Percentiles rank a stretch among this genome's conserved stretches.
phyloP scores from a whole-genome alignment of 192 early-diverging fungal species.

The Allomyces macrogynus region DNA sequence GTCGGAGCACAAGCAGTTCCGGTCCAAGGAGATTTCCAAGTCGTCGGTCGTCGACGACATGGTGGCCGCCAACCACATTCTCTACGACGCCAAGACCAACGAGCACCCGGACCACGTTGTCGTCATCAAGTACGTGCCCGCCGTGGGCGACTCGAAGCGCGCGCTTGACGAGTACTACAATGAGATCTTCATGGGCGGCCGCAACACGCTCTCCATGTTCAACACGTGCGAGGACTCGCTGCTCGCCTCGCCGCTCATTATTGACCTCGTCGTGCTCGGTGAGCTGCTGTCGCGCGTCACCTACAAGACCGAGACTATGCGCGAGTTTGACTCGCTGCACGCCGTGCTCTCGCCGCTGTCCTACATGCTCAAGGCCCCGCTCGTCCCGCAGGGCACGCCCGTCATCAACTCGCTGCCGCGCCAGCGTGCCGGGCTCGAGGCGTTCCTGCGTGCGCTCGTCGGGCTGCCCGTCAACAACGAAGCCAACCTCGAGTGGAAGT shows the following conservation, averaged over 20 bases:
- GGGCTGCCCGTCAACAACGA: constrained; percentile 90
- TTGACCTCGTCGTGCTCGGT: constrained; percentile 84
- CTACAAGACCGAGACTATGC: constrained; percentile 61
- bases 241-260: constrained; percentile 87
- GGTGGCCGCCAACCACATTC: constrained; percentile 81
- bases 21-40: constrained; percentile 99
- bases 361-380: constrained; percentile 96
- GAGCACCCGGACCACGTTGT: constrained; percentile 69
- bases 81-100: constrained; percentile 51
- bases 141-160: constrained; percentile 96
- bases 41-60: constrained; percentile 98
- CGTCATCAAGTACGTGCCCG: constrained; percentile 96
- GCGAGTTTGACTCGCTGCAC: constrained; percentile 71
- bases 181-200: constrained; percentile 98
- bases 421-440: constrained; percentile 93
- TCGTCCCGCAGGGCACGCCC: constrained; percentile 79
- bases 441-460: constrained; percentile 90
- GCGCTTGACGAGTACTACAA: constrained; percentile 94
- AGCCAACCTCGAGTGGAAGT: constrained; percentile 86
- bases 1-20: constrained; percentile 91
- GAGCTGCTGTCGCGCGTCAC: constrained; percentile 93
- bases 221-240: constrained; percentile 99
- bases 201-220: constrained; percentile 90
- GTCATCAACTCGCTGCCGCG: constrained; percentile 90
- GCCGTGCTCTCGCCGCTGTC: constrained; percentile 77